Conservation (phyloP, 73 alveolate species). For the Effrenium voratum region DNA sequence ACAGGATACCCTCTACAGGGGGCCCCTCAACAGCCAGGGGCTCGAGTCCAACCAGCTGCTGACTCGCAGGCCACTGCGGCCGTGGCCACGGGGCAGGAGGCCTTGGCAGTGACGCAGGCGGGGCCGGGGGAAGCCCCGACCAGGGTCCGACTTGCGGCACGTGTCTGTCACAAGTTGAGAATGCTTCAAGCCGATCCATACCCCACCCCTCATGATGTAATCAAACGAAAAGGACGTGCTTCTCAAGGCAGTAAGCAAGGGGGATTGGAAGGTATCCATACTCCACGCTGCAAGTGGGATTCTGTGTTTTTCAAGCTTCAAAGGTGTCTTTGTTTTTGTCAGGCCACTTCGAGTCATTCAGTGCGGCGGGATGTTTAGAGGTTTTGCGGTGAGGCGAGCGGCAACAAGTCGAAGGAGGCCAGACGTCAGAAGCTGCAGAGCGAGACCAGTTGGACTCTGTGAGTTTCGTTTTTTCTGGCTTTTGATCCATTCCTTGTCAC, state of each 20-base stretch:
- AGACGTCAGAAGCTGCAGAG: background rate
- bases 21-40: no score
- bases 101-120: conserved; percentile 81
- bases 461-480: no score
- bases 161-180: no score
- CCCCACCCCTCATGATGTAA: no score
- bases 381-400: background rate
- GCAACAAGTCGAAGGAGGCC: conserved; percentile 56
- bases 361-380: background rate
- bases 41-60: no score
- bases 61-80: conserved; percentile 60
- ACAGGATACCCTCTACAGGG: no score
- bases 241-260: no score
- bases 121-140: background rate
- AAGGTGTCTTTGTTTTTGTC: background rate
- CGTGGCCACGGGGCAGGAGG: conserved; percentile 75
- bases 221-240: no score
- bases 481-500: no score
- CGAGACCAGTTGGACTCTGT: background rate
- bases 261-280: no score
- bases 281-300: no score
- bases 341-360: background rate
- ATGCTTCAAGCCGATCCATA: no score
- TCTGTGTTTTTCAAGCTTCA: background rate
- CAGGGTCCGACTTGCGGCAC: background rate